Conservation (phyloP, 2,329 filamentous ascomycete genomes). For the Stachybotrys echinatus region DNA sequence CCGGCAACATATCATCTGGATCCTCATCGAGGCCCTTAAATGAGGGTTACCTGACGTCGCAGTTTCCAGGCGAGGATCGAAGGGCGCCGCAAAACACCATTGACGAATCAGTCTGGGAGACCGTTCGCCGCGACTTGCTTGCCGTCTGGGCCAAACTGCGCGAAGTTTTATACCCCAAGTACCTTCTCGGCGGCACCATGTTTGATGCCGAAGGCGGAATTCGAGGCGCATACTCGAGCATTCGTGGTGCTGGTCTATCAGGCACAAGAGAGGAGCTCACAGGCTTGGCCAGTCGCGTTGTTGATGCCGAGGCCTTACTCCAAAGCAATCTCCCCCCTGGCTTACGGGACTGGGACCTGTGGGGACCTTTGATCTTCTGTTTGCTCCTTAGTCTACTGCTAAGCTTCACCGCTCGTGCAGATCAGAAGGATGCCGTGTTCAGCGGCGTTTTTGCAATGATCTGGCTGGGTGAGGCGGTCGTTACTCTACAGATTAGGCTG, state of each 20-base stretch:
- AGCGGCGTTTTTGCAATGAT: slow-evolving; percentile 95
- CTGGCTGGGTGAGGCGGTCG: slow-evolving; percentile 93
- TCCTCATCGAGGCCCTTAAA: slow-evolving; percentile 55
- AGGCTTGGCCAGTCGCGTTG: slow-evolving; percentile 54
- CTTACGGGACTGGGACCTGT: slow-evolving; percentile 93
- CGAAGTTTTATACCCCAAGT: slow-evolving; percentile 93
- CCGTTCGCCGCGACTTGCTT: slow-evolving; percentile 83
- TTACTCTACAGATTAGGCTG: slow-evolving; percentile 96
- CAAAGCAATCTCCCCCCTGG: slow-evolving; percentile 80
- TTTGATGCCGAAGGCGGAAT: slow-evolving; percentile 49
- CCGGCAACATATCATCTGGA: slow-evolving; percentile 71
- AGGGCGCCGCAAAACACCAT: slow-evolving; percentile 87
- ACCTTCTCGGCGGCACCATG: slow-evolving; percentile 72
- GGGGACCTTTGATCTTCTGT: slow-evolving; percentile 95
- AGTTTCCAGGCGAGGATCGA: slow-evolving; percentile 89
- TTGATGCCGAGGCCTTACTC: slow-evolving; percentile 58
- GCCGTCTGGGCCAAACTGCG: slow-evolving; percentile 98
- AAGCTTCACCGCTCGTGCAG: slow-evolving; percentile 70
- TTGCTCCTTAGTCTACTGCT: slow-evolving; percentile 81
- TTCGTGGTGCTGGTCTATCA: slow-evolving; percentile 52
- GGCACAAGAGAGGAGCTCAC: slow-evolving; percentile 59
- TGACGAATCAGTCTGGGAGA: slow-evolving; percentile 96
- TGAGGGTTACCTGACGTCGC: slow-evolving; percentile 79
- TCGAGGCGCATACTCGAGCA: slow-evolving; percentile 56
- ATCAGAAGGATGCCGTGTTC: slow-evolving; percentile 86